Percentiles rank a stretch among this genome's conserved stretches.
Evolutionary conservation across 352 stramenopile genomes (phyloP).

Genomic region (Globisporangium cylindrosporum): DNA sequence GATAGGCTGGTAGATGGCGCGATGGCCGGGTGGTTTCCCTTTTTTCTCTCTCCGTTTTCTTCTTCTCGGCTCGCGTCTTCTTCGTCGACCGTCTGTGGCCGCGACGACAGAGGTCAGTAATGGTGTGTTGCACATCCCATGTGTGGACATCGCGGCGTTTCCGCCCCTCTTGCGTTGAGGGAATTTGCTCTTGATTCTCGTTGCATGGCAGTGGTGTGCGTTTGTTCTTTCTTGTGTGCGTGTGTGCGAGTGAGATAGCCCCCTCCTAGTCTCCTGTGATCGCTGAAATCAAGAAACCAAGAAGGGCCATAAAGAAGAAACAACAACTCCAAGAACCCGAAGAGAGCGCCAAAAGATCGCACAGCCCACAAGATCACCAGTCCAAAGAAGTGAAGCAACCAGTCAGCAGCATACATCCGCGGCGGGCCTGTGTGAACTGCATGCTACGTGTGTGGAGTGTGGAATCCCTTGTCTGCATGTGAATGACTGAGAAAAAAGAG

Average conservation of each 20-base stretch:
- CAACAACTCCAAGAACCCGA: neutral
- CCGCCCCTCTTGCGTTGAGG: neutral
- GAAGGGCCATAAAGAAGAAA: neutral
- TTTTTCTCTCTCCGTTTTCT: neutral
- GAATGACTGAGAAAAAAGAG: constrained; percentile 6
- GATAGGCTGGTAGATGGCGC: neutral
- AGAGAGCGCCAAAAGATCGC: neutral
- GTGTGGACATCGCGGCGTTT: too few relatives aligned
- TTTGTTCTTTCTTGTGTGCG: constrained; percentile 2
- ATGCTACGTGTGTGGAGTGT: constrained; percentile 6
- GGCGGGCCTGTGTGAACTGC: constrained; percentile 3
- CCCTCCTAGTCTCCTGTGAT: neutral
- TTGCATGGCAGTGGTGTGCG: constrained; percentile 16
- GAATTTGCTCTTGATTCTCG: constrained; percentile 12
- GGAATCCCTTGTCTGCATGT: neutral
- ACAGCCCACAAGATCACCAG: neutral
- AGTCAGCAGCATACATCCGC: neutral
- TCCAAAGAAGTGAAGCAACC: neutral
- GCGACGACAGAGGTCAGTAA: neutral
- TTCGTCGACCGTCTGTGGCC: constrained; percentile 5
- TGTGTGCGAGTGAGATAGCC: constrained; percentile 4
- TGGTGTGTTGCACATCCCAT: too few relatives aligned
- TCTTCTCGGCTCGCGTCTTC: neutral
- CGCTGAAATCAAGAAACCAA: neutral
- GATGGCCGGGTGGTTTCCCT: neutral